Base-by-base conservation (phyloP, 148 eudicot species). In the Amaranthus palmeri region DNA sequence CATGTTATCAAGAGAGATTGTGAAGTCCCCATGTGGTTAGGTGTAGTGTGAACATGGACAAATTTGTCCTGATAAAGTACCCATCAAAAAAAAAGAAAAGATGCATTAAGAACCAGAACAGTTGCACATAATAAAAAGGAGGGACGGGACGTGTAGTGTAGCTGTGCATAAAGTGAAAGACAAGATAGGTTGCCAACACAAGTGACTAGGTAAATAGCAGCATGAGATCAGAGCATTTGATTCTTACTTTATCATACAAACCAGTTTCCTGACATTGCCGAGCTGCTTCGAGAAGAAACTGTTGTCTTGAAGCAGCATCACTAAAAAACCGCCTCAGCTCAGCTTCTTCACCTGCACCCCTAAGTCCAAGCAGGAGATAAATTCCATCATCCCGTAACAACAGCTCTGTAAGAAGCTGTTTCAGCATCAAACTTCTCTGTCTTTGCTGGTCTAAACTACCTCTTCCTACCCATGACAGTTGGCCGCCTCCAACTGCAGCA, bases 331-430 rank as follows among this genome's bases (percentile, higher is more conserved):
- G 86, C 48, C 85, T 87, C 57, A 93, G 83, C 77, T 93, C 90
- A 71, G 92, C 96, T 86, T 91, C 96, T 84, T 88, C 98, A 50
- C 98, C 98, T 54, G 90, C 85, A 48, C 98, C 98, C 68, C 91
- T 85, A 50, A 90, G 74, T 61, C 98, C 98, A 69, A 93, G 97
- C 72, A 93, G 81, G 67, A 89, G 88, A 80, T 70, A 70, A 74
- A 91, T 81, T 56, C 96, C 98, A 63, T 86, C 83, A 79, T 93
- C 97, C 66, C 76, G 88, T 68, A 91, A 76, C 78, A 93, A 71
- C 72, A 93, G 63, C 75, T 93, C 98, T 25, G 85, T 85, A 69
- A 93, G 96, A 70, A 93, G 96, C 82, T 93, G 97, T 72, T 91
- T 91, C 78, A 91, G 75, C 96, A 93, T 86, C 91, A 91, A 74